These are phyloP conservation scores for Coemansia sp. DNA, from an alignment of 192 early-diverging fungal genomes.

Conservation along the genomic window DNA sequence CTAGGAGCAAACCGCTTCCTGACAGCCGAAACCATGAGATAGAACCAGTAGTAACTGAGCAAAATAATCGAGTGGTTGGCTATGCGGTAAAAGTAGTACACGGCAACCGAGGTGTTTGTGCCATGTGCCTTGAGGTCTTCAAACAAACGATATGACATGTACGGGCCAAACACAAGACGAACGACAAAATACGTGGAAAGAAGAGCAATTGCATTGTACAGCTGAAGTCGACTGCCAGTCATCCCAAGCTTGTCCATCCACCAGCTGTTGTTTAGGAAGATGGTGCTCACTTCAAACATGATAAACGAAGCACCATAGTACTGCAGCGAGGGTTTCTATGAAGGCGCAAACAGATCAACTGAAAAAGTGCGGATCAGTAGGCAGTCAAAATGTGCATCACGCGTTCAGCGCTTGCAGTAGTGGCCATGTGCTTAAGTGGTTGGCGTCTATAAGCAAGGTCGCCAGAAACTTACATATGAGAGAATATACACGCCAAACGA, in stretches of 20 bases:
- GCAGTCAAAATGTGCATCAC: not conserved
- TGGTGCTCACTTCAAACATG: constrained; percentile 87
- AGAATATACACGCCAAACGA: constrained; percentile 73
- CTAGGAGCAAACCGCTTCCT: constrained; percentile 32
- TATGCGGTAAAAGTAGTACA: constrained; percentile 49
- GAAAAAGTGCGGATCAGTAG: not conserved
- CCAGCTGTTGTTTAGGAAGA: constrained; percentile 91
- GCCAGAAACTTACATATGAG: constrained; percentile 51
- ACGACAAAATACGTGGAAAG: constrained; percentile 69
- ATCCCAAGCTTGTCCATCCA: constrained; percentile 80
- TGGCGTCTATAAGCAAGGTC: not conserved
- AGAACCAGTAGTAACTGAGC: constrained; percentile 54
- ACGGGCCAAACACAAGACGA: constrained; percentile 72
- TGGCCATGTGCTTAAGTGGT: not conserved
- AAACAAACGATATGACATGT: constrained; percentile 62
- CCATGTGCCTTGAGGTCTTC: constrained; percentile 36
- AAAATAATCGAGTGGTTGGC: constrained; percentile 28
- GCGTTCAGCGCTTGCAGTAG: not conserved
- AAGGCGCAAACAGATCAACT: not conserved
- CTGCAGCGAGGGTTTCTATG: constrained; percentile 73
- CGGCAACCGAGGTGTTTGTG: constrained; percentile 12
- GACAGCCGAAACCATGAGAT: constrained; percentile 41
- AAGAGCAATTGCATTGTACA: constrained; percentile 79
- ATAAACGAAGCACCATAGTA: constrained; percentile 86
- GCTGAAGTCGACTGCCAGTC: constrained; percentile 72